Conservation (phyloP, 2,329 filamentous ascomycete genomes). For the Phialemoniopsis sp. region DNA sequence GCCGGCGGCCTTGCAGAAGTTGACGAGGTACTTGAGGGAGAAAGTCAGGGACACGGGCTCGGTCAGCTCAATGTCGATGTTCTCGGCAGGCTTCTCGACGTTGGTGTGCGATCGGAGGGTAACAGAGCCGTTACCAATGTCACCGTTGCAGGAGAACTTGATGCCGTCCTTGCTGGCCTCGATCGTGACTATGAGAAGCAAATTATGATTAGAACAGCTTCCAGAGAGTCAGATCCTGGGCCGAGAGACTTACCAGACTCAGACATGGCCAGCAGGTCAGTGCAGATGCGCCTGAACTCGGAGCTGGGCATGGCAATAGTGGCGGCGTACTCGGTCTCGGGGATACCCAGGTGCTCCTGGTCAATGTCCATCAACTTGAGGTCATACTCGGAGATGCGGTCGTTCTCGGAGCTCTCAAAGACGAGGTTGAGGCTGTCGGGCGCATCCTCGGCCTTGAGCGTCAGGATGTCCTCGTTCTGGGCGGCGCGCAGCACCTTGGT, state of each 20-base stretch:
- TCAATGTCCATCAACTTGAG: conserved; percentile 99
- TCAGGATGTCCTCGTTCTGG: conserved; percentile 90
- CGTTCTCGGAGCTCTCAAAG: conserved; percentile 85
- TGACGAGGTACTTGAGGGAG: conserved; percentile 98
- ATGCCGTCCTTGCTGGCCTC: conserved; percentile 96
- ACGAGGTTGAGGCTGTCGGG: conserved; percentile 93
- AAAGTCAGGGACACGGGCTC: conserved; percentile 95
- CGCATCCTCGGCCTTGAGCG: conserved; percentile 94
- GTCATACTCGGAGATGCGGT: conserved; percentile 97
- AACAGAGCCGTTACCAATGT: conserved; percentile 93
- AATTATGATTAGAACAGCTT: background rate
- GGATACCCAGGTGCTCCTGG: conserved; percentile 97
- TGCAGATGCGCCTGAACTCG: conserved; percentile 94
- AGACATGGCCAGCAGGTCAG: conserved; percentile 85
- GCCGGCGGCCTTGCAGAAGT: conserved; percentile 97
- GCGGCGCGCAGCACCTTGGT: conserved; percentile 96
- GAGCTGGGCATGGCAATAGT: conserved; percentile 82
- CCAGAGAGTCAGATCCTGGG: no score
- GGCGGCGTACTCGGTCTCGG: conserved; percentile 96
- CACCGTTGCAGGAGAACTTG: conserved; percentile 89
- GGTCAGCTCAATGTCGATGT: conserved; percentile 83
- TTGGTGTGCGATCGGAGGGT: conserved; percentile 85
- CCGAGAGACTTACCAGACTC: conserved; percentile 72
- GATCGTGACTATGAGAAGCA: conserved; percentile 68
- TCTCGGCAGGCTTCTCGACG: conserved; percentile 81